Base-by-base conservation (phyloP, 805 yeast genomes). In the Teunomyces stri region DNA sequence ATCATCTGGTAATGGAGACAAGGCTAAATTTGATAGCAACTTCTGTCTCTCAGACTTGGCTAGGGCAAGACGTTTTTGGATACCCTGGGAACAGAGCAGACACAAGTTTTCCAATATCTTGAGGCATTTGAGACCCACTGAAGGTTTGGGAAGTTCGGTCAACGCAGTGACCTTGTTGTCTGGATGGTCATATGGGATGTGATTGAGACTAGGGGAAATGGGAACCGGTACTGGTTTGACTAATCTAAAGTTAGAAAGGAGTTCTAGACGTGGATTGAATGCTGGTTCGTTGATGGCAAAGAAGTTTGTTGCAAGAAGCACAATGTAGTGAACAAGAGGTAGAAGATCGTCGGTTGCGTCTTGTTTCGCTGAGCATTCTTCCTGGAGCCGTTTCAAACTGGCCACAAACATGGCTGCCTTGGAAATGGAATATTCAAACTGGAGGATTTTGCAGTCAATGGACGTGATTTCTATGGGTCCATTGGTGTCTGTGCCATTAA, bases 401-500 rank as follows among this genome's bases (percentile, higher is more conserved):
- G 69, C 60, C 3, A 65, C 49, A 40, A 77, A 59, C 29, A 64
- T 62, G 31, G 67, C 66, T 21, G 82, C 56, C 56, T 82, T 82
- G 47, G 64, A 58, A 2, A 76, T 65, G 7, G 82, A 78, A 54
- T 80, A 80, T 46, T 74, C 76, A 60, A 78, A 85, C 59, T 85
- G 87, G 3, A 84, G 61, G 18, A 81, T 69, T 50, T 76, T 76
- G 11, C 82, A 79, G 52, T 84, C 89, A 42, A 75, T 66, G 1
- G 78, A 66, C 27, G 49, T 47, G 33, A 53, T 51, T 31, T 30
- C 39, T 9, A 11, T 12, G 2, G 50, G 52, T 5, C 43, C 43
- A 18, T 18, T 18, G 10, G 16, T 31, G 12, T 15, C 41, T 10
- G 31, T 15, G 9, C 18, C 12, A 16, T 13, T 28, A 10, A 42